Evolutionary conservation across 352 stramenopile species (phyloP), one percentile per base, ranked within the genome.

Genomic region (Aphanomyces invadans): DNA sequence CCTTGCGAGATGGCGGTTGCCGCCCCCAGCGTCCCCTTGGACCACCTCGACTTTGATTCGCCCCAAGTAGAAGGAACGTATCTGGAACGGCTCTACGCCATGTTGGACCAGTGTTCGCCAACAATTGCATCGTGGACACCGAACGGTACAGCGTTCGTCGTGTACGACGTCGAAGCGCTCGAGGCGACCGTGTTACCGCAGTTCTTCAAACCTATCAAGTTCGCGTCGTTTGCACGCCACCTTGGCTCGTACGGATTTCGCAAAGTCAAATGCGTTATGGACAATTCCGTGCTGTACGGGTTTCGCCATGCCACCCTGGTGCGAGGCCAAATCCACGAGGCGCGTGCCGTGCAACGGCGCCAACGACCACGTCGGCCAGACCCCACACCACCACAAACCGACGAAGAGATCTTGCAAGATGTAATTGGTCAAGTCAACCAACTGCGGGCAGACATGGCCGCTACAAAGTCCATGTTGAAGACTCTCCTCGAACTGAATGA

Each of bases 151-250:
- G 49, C 49, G 0, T 57, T 57, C 19, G 49, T 57, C 25, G 49
- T 57, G 17, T 57, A 57, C 23, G 23, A 57, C 49, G 29, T 38
- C 25, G 49, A 32, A 57, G 49, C 19, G 4, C 29, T 57, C 5
- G 49, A 57, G 36, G 49, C 49, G 5, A 57, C 49, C 21, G 29
- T 57, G 11, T n/a, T 57, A 11, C 49, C 49, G 12, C 49, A 57
- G 25, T 57, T 57, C 23, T 57, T 57, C 49, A 57, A 57, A n/a
- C 49, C 49, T 26, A 57, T 57, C 49, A 57, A 57, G 29, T 57
- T 57, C 19, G 49, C 21, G 19, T 33, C 17, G 1, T 57, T 57
- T 38, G 49, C 25, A 5, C 49, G 49, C 21, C 49, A 57, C 49
- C 49, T 29, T 9, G 36, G n/a, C 23, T 57, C 49, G 49, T 57